A percentile compares a stretch with the other conserved stretches of the same genome.
phyloP scores from a whole-genome alignment of 495 filamentous ascomycete genomes.

The Podospora conica region DNA sequence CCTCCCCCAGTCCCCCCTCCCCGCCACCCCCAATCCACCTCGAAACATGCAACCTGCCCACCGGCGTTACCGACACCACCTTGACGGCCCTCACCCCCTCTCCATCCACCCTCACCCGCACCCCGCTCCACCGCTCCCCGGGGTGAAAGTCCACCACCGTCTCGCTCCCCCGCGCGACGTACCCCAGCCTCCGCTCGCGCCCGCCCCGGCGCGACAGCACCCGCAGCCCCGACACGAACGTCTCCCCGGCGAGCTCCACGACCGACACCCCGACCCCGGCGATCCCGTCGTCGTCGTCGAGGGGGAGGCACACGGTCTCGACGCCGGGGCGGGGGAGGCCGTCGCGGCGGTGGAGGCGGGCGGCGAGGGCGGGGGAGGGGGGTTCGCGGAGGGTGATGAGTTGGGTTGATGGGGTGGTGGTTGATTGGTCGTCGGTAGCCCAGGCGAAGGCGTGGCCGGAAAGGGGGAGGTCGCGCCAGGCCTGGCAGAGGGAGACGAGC shows the following conservation, averaged over 20 bases:
- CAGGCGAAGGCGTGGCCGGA: background rate
- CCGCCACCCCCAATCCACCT: slow-evolving; percentile 10
- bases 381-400: background rate
- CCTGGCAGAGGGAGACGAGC: background rate
- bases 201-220: background rate
- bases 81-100: slow-evolving; percentile 8
- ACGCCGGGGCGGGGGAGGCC: background rate
- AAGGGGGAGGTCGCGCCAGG: background rate
- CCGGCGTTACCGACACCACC: background rate
- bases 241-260: slow-evolving; percentile 7
- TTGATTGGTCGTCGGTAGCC: background rate
- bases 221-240: slow-evolving; percentile 11
- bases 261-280: slow-evolving; percentile 8
- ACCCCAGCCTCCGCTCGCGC: slow-evolving; percentile 1
- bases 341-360: background rate
- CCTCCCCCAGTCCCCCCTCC: background rate
- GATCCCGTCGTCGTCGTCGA: background rate
- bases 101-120: slow-evolving; percentile 3
- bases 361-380: background rate
- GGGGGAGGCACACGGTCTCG: slow-evolving; percentile 8
- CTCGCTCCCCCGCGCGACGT: slow-evolving; percentile 3
- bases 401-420: background rate
- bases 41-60: background rate
- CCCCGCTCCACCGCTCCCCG: slow-evolving; percentile 4
- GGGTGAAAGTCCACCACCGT: slow-evolving; percentile 4